Evolutionary conservation across 768 basidiomycete genomes (phyloP), one percentile per base, ranked within the genome.

Genomic region (Pilatotrama ljubarskyi): DNA sequence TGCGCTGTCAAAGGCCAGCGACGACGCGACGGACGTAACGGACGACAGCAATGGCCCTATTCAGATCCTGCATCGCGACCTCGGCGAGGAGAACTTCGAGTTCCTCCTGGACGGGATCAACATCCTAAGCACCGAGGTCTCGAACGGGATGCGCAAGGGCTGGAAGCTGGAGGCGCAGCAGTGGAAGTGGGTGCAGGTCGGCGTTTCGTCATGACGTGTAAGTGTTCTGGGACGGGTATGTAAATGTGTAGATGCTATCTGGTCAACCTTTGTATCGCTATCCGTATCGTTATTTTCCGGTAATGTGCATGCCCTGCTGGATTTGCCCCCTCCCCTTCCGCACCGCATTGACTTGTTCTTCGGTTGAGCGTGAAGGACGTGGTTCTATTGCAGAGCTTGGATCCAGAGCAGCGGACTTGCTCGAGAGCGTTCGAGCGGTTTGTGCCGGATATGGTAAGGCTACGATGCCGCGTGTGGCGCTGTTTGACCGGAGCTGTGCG

Each of bases 121-220:
- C 22, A 47, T 73, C 48, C 53, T 74, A 46, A 64, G 65, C 56
- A 67, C 55, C 43, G 69, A 63, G 58, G 62, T 59, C 11, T 64
- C 58, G 46, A 65, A 67, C 52, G 68, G 66, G 1, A 58, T 60
- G 36, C 61, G 70, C 24, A 67, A 68, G 51, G 73, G 72, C 22
- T 74, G 71, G 73, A 68, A 67, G 55, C 66, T 73, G 2, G 70
- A 73, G 64, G 73, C 70, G 38, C 55, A 59, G 59, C 59, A 61
- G 49, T 73, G 72, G 73, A 60, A 70, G 51, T 69, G 69, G 72
- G 68, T 66, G 25, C 62, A 63, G 54, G 62, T 63, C 29, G 62
- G 58, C 14, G 58, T 63, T 42, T 48, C 54, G 41, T 22, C 47
- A 9, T 62, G 56, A 54, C 11, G 15, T 7, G 8, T 3, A 18